These are phyloP conservation scores for Yamadazyma akitaensis DNA, from an alignment of 805 yeast genomes.

Conservation along the genomic window DNA sequence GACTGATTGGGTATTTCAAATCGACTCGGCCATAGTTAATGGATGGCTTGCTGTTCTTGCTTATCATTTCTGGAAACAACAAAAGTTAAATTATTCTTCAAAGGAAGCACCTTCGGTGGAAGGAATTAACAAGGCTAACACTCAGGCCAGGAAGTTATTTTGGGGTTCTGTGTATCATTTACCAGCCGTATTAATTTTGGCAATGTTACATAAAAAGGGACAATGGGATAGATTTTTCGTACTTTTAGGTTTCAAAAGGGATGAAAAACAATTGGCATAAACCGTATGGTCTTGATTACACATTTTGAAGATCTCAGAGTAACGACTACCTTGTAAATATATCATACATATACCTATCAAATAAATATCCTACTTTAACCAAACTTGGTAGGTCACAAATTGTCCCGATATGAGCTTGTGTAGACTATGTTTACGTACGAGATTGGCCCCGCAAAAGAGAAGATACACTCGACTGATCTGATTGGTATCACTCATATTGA, in stretches of 20 bases:
- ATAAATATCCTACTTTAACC: too few species aligned
- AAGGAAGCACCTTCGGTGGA: constrained; percentile 46
- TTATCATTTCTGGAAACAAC: constrained; percentile 82
- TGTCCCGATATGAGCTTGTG: too few species aligned
- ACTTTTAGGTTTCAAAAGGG: constrained; percentile 20
- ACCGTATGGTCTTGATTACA: background rate
- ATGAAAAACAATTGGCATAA: background rate
- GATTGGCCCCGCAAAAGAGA: too few species aligned
- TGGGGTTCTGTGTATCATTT: constrained; percentile 95
- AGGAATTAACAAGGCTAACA: constrained; percentile 57
- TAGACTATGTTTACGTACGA: too few species aligned
- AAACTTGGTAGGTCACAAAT: too few species aligned
- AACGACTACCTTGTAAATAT: background rate
- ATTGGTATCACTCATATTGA: too few species aligned
- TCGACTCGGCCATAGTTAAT: constrained; percentile 81
- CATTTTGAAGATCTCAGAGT: background rate
- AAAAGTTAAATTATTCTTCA: constrained; percentile 52
- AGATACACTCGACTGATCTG: too few species aligned
- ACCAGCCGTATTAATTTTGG: constrained; percentile 83
- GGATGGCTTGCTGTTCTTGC: constrained; percentile 84
- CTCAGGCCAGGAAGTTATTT: constrained; percentile 79
- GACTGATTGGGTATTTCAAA: constrained; percentile 74
- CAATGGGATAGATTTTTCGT: constrained; percentile 70
- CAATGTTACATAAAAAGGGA: constrained; percentile 93
- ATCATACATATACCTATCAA: background rate